Evolutionary conservation across 306 rosid species (phyloP), one percentile per base, ranked within the genome.

Genomic region (Abrus pulchellus): DNA sequence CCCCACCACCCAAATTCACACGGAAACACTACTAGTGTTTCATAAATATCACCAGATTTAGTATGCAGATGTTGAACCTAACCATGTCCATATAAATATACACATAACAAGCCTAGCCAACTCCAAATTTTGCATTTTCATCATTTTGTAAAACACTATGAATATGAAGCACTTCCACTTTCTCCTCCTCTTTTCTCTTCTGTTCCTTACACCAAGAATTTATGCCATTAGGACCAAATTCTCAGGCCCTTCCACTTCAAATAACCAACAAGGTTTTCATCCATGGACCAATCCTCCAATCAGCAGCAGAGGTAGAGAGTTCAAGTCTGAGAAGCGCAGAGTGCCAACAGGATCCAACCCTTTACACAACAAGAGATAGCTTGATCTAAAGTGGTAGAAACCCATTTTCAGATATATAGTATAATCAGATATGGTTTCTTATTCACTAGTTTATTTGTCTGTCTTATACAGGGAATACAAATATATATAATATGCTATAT

Each of bases 301-400:
- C 6, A 47, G 60, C 29, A 45, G 59, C 74, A 71, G 69, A 77
- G 80, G 61, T n/a, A 44, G 44, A 68, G 91, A 72, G 11, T 87
- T 90, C 47, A 72, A 55, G 47, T 88, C 90, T 6, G 82, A 92
- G 86, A 90, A 92, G 85, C 86, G 98, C 65, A 87, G 79, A 64
- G 94, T 94, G 38, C 98, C 97, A 7, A 91, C 98, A 64, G 98
- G 98, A 81, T 92, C 98, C 68, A 94, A 94, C 88, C 98, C 97
- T 27, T 78, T 94, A 79, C 98, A 94, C 92, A 94, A 94, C 94
- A 92, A 78, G 90, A 88, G 97, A 88, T 88, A 88, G 83, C 41
- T 71, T 57, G 40, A 66, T 82, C 69, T 77, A 80, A 68, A 84
- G 71, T 74, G 57, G 40, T 4, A 44, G 5, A 33, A 83, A 11